Percentiles rank a stretch among this genome's conserved stretches.
These are phyloP conservation scores for Sinapis alba DNA, from an alignment of 441 rosid genomes.

Conservation along the genomic window DNA sequence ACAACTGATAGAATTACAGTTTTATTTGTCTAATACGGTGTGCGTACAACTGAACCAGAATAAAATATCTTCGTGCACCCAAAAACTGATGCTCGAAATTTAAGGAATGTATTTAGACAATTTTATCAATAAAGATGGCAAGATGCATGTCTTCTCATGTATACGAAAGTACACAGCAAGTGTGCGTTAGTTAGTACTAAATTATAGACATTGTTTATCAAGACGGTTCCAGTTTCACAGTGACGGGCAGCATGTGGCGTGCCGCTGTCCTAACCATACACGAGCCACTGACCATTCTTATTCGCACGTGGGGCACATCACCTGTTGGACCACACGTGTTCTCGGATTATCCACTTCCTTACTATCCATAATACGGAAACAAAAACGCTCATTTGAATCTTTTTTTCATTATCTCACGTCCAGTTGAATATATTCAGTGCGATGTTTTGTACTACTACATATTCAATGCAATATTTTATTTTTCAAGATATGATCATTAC, in stretches of 20 bases:
- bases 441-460: not conserved
- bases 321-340: conserved; percentile 39
- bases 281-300: conserved; percentile 33
- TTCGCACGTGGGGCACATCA: conserved; percentile 35
- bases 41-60: not conserved
- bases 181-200: not conserved
- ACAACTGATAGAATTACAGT: too few relatives aligned
- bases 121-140: not conserved
- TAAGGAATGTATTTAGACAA: not conserved
- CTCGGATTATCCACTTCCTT: not conserved
- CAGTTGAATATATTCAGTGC: conserved; percentile 1
- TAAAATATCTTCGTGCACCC: not conserved
- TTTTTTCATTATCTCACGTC: not conserved
- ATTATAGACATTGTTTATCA: not conserved
- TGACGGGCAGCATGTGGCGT: conserved; percentile 24
- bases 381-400: not conserved
- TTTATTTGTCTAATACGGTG: too few relatives aligned
- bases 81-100: not conserved
- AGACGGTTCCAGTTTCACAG: conserved; percentile 15
- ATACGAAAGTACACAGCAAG: not conserved
- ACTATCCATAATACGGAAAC: not conserved
- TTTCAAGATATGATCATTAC: not conserved
- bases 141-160: not conserved
- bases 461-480: not conserved
- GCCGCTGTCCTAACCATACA: conserved; percentile 33